Evolutionary conservation across 495 filamentous ascomycete genomes (phyloP).

Genomic region (Aspergillus panamensis): DNA sequence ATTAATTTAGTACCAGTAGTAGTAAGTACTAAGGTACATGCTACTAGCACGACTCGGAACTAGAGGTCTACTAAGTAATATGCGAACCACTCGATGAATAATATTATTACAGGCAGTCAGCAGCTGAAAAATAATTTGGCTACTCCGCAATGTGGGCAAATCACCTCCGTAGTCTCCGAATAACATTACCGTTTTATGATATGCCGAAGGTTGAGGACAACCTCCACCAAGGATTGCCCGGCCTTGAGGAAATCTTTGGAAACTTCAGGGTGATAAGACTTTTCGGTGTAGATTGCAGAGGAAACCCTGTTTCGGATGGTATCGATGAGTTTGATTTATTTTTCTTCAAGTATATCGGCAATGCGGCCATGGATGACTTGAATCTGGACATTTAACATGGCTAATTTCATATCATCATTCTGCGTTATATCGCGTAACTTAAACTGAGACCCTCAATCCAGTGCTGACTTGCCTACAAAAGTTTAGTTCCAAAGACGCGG

Average conservation of each 20-base stretch:
- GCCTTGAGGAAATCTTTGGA: not conserved
- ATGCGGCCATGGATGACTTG: too few relatives aligned
- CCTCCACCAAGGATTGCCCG: constrained; percentile 3
- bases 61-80: constrained; percentile 7
- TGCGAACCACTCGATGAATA: constrained; percentile 18
- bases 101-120: constrained; percentile 21
- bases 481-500: constrained; percentile 9
- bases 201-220: constrained; percentile 14
- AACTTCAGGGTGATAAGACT: not conserved
- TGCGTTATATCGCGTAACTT: not conserved
- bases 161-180: constrained; percentile 15
- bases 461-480: constrained; percentile 14
- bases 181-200: constrained; percentile 20
- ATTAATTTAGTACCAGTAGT: not conserved
- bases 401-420: too few relatives aligned
- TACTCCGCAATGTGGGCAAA: constrained; percentile 22
- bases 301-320: too few relatives aligned
- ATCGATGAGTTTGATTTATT: not conserved
- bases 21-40: constrained; percentile 8
- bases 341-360: too few relatives aligned
- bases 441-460: constrained; percentile 2
- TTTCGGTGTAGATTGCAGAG: not conserved
- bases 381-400: too few relatives aligned
- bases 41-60: too few relatives aligned
- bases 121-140: constrained; percentile 24